phyloP scores from a whole-genome alignment of 306 rosid species.

The Quercus wislizeni region DNA sequence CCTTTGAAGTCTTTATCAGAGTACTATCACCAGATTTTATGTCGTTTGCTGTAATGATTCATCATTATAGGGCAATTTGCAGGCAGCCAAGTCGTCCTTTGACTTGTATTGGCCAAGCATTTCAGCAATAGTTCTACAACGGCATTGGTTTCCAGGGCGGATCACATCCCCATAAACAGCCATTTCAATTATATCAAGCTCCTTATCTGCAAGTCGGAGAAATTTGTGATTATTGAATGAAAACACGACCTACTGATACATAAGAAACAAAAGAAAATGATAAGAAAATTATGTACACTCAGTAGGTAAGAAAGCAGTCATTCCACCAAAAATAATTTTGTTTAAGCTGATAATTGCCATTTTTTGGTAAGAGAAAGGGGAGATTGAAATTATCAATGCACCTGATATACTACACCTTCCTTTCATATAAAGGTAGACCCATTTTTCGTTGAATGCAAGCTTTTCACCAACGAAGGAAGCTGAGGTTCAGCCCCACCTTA shows the following conservation, averaged over 20 bases:
- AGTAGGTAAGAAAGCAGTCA: background rate
- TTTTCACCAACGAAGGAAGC: too few species aligned
- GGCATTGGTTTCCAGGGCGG: slow-evolving; percentile 88
- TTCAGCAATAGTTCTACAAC: slow-evolving; percentile 85
- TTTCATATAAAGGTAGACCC: too few species aligned
- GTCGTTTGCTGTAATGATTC: slow-evolving; percentile 17
- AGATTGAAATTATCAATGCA: too few species aligned
- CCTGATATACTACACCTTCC: too few species aligned
- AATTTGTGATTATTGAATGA: background rate
- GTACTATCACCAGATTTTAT: background rate
- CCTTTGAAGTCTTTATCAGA: background rate
- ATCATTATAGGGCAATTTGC: slow-evolving; percentile 66
- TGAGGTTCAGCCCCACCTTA: too few species aligned
- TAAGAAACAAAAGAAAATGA: background rate
- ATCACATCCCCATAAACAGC: slow-evolving; percentile 94
- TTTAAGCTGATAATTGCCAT: background rate
- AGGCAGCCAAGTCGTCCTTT: slow-evolving; percentile 56
- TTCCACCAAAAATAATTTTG: background rate
- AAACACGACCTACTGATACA: background rate
- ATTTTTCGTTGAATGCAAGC: too few species aligned
- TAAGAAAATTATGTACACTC: background rate
- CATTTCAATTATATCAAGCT: slow-evolving; percentile 92
- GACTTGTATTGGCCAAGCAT: slow-evolving; percentile 79
- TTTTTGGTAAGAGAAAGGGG: too few species aligned
- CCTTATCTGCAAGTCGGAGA: slow-evolving; percentile 64